Evolutionary conservation across 768 basidiomycete species (phyloP).

Genomic region (Lyophyllum decastes): DNA sequence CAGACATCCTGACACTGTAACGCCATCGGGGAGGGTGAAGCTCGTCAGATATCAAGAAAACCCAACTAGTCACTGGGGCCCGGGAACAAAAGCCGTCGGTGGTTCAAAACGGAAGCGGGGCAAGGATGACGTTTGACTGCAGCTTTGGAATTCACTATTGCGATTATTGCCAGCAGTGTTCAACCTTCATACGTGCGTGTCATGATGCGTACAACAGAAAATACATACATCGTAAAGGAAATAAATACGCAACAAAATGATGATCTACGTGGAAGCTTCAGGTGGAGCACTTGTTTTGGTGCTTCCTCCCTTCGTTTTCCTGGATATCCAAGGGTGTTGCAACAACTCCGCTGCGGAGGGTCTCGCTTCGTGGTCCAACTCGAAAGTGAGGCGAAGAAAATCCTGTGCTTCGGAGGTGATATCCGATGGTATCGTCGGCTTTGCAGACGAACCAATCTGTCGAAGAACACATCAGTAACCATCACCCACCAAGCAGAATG

Average conservation of each 20-base stretch:
- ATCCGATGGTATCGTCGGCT: slow-evolving; percentile 87
- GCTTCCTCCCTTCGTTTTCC: slow-evolving; percentile 32
- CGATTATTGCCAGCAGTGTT: background rate
- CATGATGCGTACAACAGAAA: slow-evolving; percentile 10
- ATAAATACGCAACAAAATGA: slow-evolving; percentile 7
- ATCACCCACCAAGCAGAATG: background rate
- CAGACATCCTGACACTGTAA: slow-evolving; percentile 66
- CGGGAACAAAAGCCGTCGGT: slow-evolving; percentile 60
- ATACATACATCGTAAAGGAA: slow-evolving; percentile 3
- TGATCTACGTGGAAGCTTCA: slow-evolving; percentile 10
- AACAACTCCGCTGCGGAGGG: slow-evolving; percentile 80
- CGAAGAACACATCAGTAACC: background rate
- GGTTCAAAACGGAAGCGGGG: slow-evolving; percentile 44
- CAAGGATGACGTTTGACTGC: slow-evolving; percentile 19
- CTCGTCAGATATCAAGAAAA: slow-evolving; percentile 90
- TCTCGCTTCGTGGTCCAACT: slow-evolving; percentile 77
- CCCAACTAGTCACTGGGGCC: slow-evolving; percentile 93
- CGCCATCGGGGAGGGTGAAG: slow-evolving; percentile 65
- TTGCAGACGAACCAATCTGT: slow-evolving; percentile 90
- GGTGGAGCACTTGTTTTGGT: slow-evolving; percentile 9
- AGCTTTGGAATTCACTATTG: background rate
- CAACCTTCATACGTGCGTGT: background rate
- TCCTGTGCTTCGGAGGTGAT: slow-evolving; percentile 87
- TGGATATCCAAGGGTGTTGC: slow-evolving; percentile 70
- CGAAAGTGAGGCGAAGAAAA: slow-evolving; percentile 86